Percentiles rank a stretch among this genome's conserved stretches.
These are phyloP conservation scores for Nitzschia inconspicua DNA, from an alignment of 108 stramenopile genomes.

Conservation along the genomic window DNA sequence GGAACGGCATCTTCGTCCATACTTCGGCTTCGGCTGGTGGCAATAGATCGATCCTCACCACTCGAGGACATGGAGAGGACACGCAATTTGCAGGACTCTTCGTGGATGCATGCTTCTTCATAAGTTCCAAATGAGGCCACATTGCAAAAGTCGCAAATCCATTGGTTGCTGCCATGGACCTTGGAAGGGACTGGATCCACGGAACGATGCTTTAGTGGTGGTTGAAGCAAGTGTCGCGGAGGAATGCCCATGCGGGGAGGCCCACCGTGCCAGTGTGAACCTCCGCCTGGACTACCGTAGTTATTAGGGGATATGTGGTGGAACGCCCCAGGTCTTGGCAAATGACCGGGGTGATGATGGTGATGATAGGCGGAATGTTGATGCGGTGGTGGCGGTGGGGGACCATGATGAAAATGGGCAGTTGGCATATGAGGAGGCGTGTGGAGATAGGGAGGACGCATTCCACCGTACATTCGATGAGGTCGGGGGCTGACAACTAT, in stretches of 20 bases:
- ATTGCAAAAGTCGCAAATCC: constrained; percentile 69
- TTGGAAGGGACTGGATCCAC: neutral
- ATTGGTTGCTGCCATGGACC: constrained; percentile 17
- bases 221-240: constrained; percentile 28
- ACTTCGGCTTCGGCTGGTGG: constrained; percentile 10
- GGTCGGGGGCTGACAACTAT: neutral
- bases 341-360: neutral
- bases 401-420: neutral
- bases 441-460: no score
- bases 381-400: neutral
- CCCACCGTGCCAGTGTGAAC: neutral
- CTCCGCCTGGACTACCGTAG: neutral
- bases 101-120: constrained; percentile 62
- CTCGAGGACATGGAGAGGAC: neutral
- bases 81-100: constrained; percentile 36
- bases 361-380: constrained; percentile 5
- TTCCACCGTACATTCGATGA: constrained; percentile 7
- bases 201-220: constrained; percentile 22
- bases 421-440: neutral
- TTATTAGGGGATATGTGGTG: neutral
- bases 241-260: constrained; percentile 7
- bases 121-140: constrained; percentile 50
- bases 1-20: constrained; percentile 9
- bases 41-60: neutral
- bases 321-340: neutral